Conservation (phyloP, 83 land plant species). For the Larix sibirica region DNA sequence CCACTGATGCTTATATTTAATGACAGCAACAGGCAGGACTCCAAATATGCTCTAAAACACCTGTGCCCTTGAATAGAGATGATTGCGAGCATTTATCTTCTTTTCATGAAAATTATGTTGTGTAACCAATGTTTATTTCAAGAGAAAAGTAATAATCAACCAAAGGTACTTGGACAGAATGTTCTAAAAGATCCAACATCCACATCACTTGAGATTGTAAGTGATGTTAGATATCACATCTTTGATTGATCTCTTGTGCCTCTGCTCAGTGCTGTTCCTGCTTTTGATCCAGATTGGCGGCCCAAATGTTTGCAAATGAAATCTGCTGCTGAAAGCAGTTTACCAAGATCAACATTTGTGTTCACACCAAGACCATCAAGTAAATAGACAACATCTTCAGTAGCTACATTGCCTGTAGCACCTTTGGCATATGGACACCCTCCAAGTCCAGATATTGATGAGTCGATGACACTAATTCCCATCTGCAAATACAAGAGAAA, state of each 20-base stretch:
- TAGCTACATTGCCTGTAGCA: constrained; percentile 97
- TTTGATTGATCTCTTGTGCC: constrained; percentile 54
- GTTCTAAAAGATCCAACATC: not conserved
- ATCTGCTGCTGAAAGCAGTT: constrained; percentile 81
- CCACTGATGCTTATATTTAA: not conserved
- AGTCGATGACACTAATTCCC: constrained; percentile 85
- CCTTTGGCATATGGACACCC: constrained; percentile 99
- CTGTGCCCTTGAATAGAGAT: not conserved
- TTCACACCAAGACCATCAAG: constrained; percentile 85
- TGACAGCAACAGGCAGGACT: not conserved
- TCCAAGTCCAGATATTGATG: constrained; percentile 93
- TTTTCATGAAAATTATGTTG: not conserved
- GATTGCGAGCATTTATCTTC: not conserved
- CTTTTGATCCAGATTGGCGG: constrained; percentile 79
- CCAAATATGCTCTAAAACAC: not conserved
- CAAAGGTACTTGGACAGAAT: not conserved
- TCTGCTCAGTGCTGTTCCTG: constrained; percentile 76
- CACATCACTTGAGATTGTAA: not conserved
- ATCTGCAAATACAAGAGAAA: constrained; percentile 51
- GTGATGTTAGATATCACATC: constrained; percentile 31
- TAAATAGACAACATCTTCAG: constrained; percentile 94
- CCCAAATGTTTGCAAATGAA: constrained; percentile 84
- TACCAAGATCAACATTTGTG: constrained; percentile 74
- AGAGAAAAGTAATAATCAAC: not conserved
- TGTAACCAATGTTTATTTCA: not conserved